These are phyloP conservation scores for Ophiostoma australiae DNA, from an alignment of 2,329 filamentous ascomycete genomes.

Conservation along the genomic window DNA sequence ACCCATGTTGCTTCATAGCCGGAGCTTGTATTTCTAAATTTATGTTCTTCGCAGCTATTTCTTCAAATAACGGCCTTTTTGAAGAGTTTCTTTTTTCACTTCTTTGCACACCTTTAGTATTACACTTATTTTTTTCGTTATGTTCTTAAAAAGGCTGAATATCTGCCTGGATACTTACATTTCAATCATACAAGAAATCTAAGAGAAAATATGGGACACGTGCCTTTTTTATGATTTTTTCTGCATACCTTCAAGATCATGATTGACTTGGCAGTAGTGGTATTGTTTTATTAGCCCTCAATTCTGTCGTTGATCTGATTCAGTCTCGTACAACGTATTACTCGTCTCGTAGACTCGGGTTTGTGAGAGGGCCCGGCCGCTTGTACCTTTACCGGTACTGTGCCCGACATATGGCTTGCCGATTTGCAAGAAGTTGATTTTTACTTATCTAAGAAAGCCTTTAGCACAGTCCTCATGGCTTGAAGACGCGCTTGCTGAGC, in stretches of 20 bases:
- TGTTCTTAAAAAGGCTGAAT: background rate
- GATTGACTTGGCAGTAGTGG: background rate
- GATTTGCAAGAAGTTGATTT: background rate
- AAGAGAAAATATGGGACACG: background rate
- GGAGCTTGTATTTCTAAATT: background rate
- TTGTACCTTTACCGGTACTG: too few species aligned
- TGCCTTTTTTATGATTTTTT: background rate
- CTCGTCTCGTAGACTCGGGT: too few species aligned
- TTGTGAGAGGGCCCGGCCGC: too few species aligned
- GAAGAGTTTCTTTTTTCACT: background rate
- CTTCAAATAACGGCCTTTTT: background rate
- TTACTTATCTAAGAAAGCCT: too few species aligned
- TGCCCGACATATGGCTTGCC: too few species aligned
- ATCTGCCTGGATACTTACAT: background rate
- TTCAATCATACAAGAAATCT: background rate
- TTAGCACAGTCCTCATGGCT: background rate
- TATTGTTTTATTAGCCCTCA: background rate
- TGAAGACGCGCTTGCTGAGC: too few species aligned
- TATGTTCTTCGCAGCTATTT: background rate
- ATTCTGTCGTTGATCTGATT: background rate
- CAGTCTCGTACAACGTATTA: too few species aligned
- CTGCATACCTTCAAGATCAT: background rate
- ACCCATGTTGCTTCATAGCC: conserved; percentile 20
- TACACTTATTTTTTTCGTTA: background rate
- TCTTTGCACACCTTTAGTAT: background rate